These are phyloP conservation scores for Stenocarpella maydis DNA, from an alignment of 2,329 filamentous ascomycete species.

Conservation along the genomic window DNA sequence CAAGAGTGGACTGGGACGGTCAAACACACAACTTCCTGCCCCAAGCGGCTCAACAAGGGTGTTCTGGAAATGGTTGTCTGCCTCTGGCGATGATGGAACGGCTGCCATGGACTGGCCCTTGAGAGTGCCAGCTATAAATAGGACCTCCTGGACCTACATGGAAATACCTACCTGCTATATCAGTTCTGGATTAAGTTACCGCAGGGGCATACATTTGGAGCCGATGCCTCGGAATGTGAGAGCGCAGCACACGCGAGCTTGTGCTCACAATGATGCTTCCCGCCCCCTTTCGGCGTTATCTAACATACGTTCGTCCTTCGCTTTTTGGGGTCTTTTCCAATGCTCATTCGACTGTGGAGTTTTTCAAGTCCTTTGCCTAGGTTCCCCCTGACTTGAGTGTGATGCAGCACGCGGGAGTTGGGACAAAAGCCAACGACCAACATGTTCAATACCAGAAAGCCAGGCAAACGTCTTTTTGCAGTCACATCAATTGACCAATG, in stretches of 20 bases:
- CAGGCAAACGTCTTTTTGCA: neutral
- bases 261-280: neutral
- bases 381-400: neutral
- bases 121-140: neutral
- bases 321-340: neutral
- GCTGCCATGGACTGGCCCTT: neutral
- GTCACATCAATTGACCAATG: slow-evolving; percentile 8
- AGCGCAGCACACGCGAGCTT: neutral
- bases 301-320: neutral
- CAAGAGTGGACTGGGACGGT: neutral
- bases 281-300: neutral
- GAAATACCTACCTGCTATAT: no score
- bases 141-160: neutral
- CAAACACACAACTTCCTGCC: neutral
- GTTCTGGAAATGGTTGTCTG: neutral
- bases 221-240: no score
- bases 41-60: no score
- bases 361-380: neutral
- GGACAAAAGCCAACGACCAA: slow-evolving; percentile 2
- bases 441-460: neutral
- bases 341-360: neutral
- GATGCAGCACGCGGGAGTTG: neutral
- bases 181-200: neutral
- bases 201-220: neutral
- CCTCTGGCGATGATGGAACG: neutral